A percentile compares a stretch with the other conserved stretches of the same genome.
phyloP scores from a whole-genome alignment of 805 yeast species.

The Ogataea thermomethanolica region DNA sequence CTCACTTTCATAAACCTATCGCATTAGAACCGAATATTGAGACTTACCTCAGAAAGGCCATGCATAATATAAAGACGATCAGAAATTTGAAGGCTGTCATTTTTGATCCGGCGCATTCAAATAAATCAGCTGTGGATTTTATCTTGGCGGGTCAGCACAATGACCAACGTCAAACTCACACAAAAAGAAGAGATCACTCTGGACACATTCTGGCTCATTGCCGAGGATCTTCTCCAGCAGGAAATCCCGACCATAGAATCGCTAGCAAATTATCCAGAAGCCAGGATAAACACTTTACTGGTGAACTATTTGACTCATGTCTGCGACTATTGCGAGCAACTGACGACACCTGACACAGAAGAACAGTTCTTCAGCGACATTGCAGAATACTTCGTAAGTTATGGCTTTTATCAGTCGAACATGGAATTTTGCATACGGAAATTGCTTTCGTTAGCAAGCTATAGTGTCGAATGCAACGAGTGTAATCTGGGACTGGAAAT shows the following conservation, averaged over 20 bases:
- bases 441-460: conserved; percentile 42
- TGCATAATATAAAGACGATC: conserved; percentile 9
- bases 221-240: conserved; percentile 29
- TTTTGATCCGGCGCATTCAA: neutral
- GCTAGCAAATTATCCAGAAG: conserved; percentile 4
- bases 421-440: conserved; percentile 47
- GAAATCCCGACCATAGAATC: conserved; percentile 25
- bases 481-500: conserved; percentile 22
- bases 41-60: conserved; percentile 30
- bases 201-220: conserved; percentile 33
- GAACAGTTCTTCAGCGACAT: conserved; percentile 26
- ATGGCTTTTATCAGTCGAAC: conserved; percentile 34
- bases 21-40: neutral
- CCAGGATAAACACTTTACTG: conserved; percentile 30
- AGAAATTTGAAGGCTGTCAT: conserved; percentile 2
- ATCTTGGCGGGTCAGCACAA: conserved; percentile 6
- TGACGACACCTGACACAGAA: conserved; percentile 18
- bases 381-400: conserved; percentile 26
- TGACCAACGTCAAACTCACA: conserved; percentile 17
- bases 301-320: conserved; percentile 33
- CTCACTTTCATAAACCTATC: conserved; percentile 47
- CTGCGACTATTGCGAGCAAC: conserved; percentile 28
- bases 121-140: neutral
- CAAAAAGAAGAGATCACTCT: conserved; percentile 25
- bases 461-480: conserved; percentile 25